Base-by-base conservation (phyloP, 495 filamentous ascomycete species). In the Ramalina intermedia region DNA sequence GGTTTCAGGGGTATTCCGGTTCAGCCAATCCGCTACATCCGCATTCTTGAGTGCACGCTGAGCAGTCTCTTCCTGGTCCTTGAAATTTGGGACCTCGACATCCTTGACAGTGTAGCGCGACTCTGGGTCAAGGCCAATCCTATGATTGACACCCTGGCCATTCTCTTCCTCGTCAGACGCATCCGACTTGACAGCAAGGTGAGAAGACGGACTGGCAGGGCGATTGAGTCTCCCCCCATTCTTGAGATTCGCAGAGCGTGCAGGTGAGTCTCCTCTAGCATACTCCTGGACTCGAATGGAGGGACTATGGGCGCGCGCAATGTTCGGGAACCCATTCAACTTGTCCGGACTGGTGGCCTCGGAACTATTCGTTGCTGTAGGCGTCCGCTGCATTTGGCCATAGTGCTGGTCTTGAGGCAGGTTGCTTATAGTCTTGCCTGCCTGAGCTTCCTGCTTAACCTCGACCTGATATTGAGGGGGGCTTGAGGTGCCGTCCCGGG, bases 241-340 rank as follows among this genome's bases (percentile, higher is more conserved):
- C n/a, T 57, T 50, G 13, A 37, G 43, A 23, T 51, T 51, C 11
- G 40, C 29, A 20, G 60, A 61, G 33, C 62, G 57, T 37, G 61
- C 61, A 5, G 72, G 72, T 2, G 71, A 75, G 53, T 75, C 72
- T 3, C 72, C 72, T 26, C 71, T 64, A 26, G 65, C 65, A 40
- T 66, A 66, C 36, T 51, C 67, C 33, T 66, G 64, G 9, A 75
- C 62, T 14, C 64, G 71, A 20, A 75, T 59, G 17, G 67, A 66
- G 13, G 72, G 72, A 45, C 71, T 74, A 38, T 63, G 55, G 12
- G 63, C 61, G 44, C 58, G 58, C n/a, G 56, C 57, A 7, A 63
- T 57, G 9, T 49, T 37, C 26, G 47, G 48, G 17, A 44, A 24
- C 13, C 41, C 12, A n/a, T 33, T 45, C 12, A 45, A 21, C 3